Percentiles rank a stretch among this genome's conserved stretches.
Conservation (phyloP, 495 filamentous ascomycete genomes). For the Trichoderma orchidacearum region DNA sequence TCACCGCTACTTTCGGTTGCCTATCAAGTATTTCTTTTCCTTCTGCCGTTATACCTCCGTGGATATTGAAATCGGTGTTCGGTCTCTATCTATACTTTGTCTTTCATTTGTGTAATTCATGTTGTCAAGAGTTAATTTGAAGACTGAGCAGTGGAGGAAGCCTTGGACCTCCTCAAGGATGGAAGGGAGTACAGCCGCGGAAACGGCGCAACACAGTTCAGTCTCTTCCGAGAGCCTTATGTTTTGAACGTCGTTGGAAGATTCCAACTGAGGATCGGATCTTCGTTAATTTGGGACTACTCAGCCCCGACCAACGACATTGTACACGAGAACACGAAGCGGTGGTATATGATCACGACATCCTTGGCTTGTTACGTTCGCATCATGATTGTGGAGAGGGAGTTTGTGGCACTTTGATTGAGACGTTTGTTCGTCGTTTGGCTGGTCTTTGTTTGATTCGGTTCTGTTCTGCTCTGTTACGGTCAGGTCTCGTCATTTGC, state of each 20-base stretch:
- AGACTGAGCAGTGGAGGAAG: too few species aligned
- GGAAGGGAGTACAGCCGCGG: not conserved
- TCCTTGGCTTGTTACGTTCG: constrained; percentile 1
- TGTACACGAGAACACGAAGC: not conserved
- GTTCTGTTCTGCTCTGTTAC: too few species aligned
- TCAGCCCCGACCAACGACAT: not conserved
- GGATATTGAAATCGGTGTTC: too few species aligned
- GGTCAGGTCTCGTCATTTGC: too few species aligned
- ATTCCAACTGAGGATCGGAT: too few species aligned
- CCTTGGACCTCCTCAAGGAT: not conserved
- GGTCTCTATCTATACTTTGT: too few species aligned
- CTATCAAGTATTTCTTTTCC: too few species aligned
- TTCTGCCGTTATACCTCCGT: too few species aligned
- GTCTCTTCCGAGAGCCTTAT: too few species aligned
- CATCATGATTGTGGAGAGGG: not conserved
- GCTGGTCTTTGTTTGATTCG: too few species aligned
- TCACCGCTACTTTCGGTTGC: too few species aligned
- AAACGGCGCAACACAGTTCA: not conserved
- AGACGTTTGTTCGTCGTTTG: not conserved
- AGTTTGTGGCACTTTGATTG: not conserved
- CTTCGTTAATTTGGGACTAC: not conserved
- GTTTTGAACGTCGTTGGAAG: too few species aligned
- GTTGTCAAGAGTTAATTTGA: not conserved
- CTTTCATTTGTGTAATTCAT: not conserved
- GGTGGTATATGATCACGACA: not conserved